phyloP scores from a whole-genome alignment of 2,329 filamentous ascomycete genomes.

The Fusarium xylarioides region DNA sequence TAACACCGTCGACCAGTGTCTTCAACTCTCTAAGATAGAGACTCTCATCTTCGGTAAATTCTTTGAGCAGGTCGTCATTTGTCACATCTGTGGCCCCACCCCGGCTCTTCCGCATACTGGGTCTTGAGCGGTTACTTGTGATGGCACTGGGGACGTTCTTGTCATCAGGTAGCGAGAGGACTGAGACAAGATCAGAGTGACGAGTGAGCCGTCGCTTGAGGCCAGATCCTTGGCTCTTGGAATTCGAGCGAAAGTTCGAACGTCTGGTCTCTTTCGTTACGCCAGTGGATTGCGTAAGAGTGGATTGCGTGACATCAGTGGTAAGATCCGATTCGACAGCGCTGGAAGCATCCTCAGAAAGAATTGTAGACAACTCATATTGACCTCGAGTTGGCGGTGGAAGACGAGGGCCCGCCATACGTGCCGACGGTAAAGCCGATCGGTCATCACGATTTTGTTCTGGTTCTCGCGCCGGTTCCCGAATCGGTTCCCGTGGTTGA shows the following conservation, averaged over 20 bases:
- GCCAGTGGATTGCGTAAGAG: constrained; percentile 63
- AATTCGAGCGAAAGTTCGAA: constrained; percentile 50
- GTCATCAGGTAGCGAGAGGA: constrained; percentile 78
- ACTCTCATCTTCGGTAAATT: constrained; percentile 83
- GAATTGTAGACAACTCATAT: constrained; percentile 66
- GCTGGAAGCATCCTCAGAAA: constrained; percentile 61
- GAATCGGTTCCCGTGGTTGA: background rate
- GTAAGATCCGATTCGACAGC: constrained; percentile 59
- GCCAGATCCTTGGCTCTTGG: constrained; percentile 57
- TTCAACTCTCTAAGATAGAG: constrained; percentile 92
- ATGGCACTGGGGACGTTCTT: constrained; percentile 65
- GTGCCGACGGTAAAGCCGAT: constrained; percentile 35
- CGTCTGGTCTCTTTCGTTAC: constrained; percentile 58
- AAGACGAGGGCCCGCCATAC: constrained; percentile 47
- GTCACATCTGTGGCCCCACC: constrained; percentile 74
- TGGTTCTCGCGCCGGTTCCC: background rate
- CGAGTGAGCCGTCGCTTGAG: constrained; percentile 84
- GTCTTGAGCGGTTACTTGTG: constrained; percentile 77
- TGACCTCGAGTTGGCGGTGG: constrained; percentile 63
- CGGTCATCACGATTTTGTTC: constrained; percentile 19
- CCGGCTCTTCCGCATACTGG: constrained; percentile 79
- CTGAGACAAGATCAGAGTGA: constrained; percentile 93
- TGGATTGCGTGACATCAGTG: constrained; percentile 63
- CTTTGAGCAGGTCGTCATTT: constrained; percentile 77
- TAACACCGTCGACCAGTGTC: constrained; percentile 92